Base-by-base conservation (phyloP, 1,284 basidiomycete species). In the Sanghuangporus sanghuang region DNA sequence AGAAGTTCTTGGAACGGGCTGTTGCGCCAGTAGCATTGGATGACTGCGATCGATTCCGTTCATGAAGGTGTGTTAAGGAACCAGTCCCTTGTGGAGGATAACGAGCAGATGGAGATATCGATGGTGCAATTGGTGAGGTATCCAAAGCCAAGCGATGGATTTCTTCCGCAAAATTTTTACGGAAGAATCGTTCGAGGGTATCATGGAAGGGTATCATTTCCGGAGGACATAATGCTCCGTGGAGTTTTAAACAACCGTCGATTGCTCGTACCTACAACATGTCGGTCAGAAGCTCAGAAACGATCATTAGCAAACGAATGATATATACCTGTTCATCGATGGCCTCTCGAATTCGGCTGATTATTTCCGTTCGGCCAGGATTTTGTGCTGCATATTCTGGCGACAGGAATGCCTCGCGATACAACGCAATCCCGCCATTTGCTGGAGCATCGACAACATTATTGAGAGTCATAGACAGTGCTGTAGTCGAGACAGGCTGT, bases 121-220 rank as follows among this genome's bases (percentile, higher is more conserved):
- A 63, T 9, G 69, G 67, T n/a, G 56, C 50, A 32, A 68, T 60
- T 23, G 64, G 68, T 11, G 64, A 62, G 18, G 59, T 46, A 59
- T 79, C 78, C n/a, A 86, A 77, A 0, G 80, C 81, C 50, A 93
- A 74, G 6, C 88, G 83, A 56, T 81, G 81, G 48, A 97, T 92
- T 74, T 98, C 96, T 27, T 95, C 93, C 0, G 86, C 77, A 76
- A 95, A 98, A 70, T 95, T 95, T 75, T 92, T 93, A 63, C 82
- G 83, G 80, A 95, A 98, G 76, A 97, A 89, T 70, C 85, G 87
- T 73, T 92, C 89, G 55, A 98, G 79, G 0, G 93, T 95, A 66
- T 90, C 88, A 72, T 98, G 95, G 82, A 98, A 98, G 2, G 89
- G 85, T 57, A 90, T 79, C 83, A 96, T 97, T 76, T 94, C 93